Conservation (phyloP, 1,284 basidiomycete genomes). For the Rhizoctonia solani region DNA sequence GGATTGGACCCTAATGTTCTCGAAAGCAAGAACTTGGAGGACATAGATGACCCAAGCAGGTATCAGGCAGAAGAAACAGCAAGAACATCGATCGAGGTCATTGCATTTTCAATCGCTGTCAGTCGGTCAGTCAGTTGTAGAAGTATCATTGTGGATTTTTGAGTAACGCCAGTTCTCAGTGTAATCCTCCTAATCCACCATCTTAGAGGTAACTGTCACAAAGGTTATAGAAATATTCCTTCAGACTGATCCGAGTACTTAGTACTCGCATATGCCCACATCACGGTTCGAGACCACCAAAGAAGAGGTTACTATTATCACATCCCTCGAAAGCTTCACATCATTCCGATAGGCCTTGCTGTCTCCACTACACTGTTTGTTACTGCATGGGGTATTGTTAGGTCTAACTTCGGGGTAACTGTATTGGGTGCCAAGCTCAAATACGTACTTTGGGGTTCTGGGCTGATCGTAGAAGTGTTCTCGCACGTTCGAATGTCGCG, state of each 20-base stretch:
- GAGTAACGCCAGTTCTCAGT: neutral
- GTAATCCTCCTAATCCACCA: conserved; percentile 2
- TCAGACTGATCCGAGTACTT: neutral
- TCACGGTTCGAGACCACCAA: neutral
- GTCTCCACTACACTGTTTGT: conserved; percentile 5
- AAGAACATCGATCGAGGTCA: conserved; percentile 8
- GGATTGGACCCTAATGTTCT: neutral
- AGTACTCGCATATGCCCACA: neutral
- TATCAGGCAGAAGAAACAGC: neutral
- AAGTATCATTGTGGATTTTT: neutral
- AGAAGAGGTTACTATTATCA: conserved; percentile 1
- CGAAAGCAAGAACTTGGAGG: neutral
- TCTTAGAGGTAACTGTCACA: conserved; percentile 2
- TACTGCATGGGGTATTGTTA: neutral
- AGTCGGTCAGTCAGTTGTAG: conserved; percentile 1
- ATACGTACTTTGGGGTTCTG: conserved; percentile 5
- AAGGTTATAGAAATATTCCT: neutral
- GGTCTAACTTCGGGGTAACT: neutral
- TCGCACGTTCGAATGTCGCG: conserved; percentile 3
- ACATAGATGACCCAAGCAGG: neutral
- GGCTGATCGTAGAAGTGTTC: neutral
- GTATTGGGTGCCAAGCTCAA: neutral
- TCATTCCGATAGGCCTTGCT: neutral
- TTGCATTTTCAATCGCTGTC: conserved; percentile 6
- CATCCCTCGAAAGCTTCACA: neutral